Base-by-base conservation (phyloP, 345 rosid species). In the Lenwebbia sp. region DNA sequence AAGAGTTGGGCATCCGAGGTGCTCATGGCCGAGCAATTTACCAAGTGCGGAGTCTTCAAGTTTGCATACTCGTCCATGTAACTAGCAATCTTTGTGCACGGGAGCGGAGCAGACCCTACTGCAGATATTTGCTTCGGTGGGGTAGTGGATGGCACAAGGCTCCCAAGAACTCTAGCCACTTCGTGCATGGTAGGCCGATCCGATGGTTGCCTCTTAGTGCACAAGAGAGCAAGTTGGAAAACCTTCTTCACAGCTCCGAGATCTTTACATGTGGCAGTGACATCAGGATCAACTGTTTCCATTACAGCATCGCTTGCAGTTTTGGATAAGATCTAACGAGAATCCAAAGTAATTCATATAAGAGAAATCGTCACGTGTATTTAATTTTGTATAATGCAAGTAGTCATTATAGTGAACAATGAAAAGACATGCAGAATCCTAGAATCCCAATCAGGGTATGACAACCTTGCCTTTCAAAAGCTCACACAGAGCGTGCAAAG, bases 171-270 rank as follows among this genome's bases (percentile, higher is more conserved):
- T 2, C 98, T 94, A 5, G 94, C 90, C 83, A 97, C 98, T 86
- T 96, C 96, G 54, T 96, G 99, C 99, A 97, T 97, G 4, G 98
- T 94, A 22, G 99, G 99, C 81, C 99, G 88, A 19, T 97, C 98
- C 1, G 88, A 87, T 19, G 99, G 98, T 84, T 94, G 99, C 83
- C 91, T 92, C 92, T 96, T 96, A 53, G 98, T 88, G 90, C 98
- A 96, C 4, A 95, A 88, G 4, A 96, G 93, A 3, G 99, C 99
- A 7, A 97, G 96, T 88, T 96, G 99, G 85, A 96, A 97, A 55
- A 92, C 96, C 83, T 97, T 97, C 94, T 97, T 96, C 23, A 95
- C 97, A 2, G 89, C 96, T 28, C 93, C 94, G 17, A 94, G 96
- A 87, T 97, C 99, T 83, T 91, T 93, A 85, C 98, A 96, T 2